phyloP scores from a whole-genome alignment of 805 yeast species.

The Kuraishia cidri region DNA sequence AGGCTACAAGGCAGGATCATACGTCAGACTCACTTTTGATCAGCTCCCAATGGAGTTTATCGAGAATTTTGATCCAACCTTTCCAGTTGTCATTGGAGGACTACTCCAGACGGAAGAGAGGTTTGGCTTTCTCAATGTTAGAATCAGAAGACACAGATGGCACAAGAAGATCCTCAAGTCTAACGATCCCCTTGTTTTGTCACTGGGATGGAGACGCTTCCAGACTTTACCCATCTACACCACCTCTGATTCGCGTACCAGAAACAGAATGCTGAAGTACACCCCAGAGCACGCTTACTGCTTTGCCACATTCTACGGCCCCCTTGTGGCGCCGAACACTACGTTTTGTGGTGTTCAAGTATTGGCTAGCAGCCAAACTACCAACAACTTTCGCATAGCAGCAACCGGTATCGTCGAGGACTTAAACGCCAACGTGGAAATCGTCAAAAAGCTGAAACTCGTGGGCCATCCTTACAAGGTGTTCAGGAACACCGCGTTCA shows the following conservation, averaged over 20 bases:
- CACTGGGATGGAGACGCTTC: conserved; percentile 97
- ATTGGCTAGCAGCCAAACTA: conserved; percentile 75
- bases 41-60: conserved; percentile 83
- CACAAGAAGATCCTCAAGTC: conserved; percentile 92
- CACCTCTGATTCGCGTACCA: conserved; percentile 93
- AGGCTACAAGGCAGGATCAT: conserved; percentile 90
- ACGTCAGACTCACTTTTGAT: conserved; percentile 82
- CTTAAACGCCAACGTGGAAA: conserved; percentile 81
- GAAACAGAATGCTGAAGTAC: conserved; percentile 95
- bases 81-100: conserved; percentile 87
- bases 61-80: conserved; percentile 76
- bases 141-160: conserved; percentile 98
- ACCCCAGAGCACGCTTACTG: conserved; percentile 98
- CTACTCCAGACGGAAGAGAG: conserved; percentile 82
- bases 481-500: conserved; percentile 92
- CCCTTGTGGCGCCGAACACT: conserved; percentile 93
- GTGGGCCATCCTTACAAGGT: conserved; percentile 94
- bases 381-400: conserved; percentile 87
- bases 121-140: conserved; percentile 86
- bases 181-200: conserved; percentile 88
- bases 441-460: conserved; percentile 89
- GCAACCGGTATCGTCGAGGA: conserved; percentile 97
- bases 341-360: conserved; percentile 94
- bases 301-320: conserved; percentile 93
- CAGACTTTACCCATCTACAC: conserved; percentile 95